Base-by-base conservation (phyloP, 139 green algal genomes). In the Tetraselmis striata region DNA sequence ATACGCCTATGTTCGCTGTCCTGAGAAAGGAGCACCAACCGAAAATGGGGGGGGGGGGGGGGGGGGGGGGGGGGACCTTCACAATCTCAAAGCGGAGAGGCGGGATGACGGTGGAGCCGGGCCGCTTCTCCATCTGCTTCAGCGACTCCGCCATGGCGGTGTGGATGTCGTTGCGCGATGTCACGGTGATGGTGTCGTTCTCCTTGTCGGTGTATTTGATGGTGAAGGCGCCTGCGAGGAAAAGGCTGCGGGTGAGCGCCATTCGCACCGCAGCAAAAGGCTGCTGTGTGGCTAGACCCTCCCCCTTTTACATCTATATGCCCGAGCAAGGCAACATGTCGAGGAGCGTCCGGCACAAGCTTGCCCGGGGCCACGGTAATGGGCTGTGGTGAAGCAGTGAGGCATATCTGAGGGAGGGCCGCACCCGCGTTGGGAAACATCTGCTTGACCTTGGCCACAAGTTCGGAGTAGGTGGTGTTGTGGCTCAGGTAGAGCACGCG, bases 161-260 rank as follows among this genome's bases (percentile, higher is more conserved):
- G 32, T 59, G 28, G n/a, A 90, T 77, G 75, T 95, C 91, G 27
- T 82, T 75, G 30, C 86, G 87, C 59, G 83, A 87, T 11, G 92
- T 91, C 59, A 98, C 84, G 23, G 94, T 97, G 28, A 97, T 85
- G 77, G 92, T 80, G 79, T 95, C 92, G 32, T 91, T 93, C 24
- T 94, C 89, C 77, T 90, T 92, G 88, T 93, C 92, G 27, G 82
- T 30, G 79, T 92, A 94, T 82, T 92, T 92, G 77, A 94, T 59
- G 32, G 85, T 2, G 27, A 92, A 87, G 28, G 86, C 83, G 29
- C 88, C 87, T 85, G n/a, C n/a, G n/a, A n/a, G n/a, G n/a, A n/a
- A n/a, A n/a, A n/a, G n/a, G n/a, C n/a, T n/a, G n/a, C n/a, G n/a
- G n/a, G n/a, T n/a, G n/a, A n/a, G n/a, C n/a, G n/a, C n/a, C n/a